Evolutionary conservation across 805 yeast genomes (phyloP), one percentile per base, ranked within the genome.

Genomic region (Saccharomycopsis sp.): DNA sequence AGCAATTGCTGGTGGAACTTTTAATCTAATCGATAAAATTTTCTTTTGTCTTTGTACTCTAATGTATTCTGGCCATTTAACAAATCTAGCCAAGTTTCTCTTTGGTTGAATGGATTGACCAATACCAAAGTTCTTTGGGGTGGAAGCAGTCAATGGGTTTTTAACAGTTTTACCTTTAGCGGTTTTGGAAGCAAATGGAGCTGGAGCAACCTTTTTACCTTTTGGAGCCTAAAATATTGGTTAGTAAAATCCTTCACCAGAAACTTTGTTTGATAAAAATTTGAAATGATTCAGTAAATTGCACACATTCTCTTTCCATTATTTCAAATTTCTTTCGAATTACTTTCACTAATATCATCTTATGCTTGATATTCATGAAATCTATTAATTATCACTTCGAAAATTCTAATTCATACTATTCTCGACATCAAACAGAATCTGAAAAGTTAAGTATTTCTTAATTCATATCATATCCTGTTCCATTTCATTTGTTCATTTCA

Each of bases 11-110:
- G 98, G 98, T 59, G 98, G 98, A 67, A 90, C 98, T 84, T 93
- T 90, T 68, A 90, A 80, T 83, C 98, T 89, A 72, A 89, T 70
- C 62, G 81, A 75, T 70, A 90, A 79, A 70, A 90, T 84, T 81
- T 90, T 90, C 84, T 83, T 93, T 76, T 93, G 97, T 81, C 98
- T 89, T 79, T 90, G 98, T 61, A 93, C 77, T 76, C 95, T 86
- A 60, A 90, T 94, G 70, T 90, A 88, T 74, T 84, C 93, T 67
- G 98, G 98, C 98, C 98, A 93, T 74, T 85, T 93, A 67, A 90
- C 97, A 70, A 85, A 89, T 74, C 97, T 88, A 53, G 95, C 75
- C 67, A 93, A 80, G 82, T 93, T 86, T 75, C 90, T 82, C 79
- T 83, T 87, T 70, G 88, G 95, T 74, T 90, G 97, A 61, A 90